Percentiles rank a stretch among this genome's conserved stretches.
These are phyloP conservation scores for Thuidium tamariscinum DNA, from an alignment of 225 moss, liverwort and hornwort genomes.

Conservation along the genomic window DNA sequence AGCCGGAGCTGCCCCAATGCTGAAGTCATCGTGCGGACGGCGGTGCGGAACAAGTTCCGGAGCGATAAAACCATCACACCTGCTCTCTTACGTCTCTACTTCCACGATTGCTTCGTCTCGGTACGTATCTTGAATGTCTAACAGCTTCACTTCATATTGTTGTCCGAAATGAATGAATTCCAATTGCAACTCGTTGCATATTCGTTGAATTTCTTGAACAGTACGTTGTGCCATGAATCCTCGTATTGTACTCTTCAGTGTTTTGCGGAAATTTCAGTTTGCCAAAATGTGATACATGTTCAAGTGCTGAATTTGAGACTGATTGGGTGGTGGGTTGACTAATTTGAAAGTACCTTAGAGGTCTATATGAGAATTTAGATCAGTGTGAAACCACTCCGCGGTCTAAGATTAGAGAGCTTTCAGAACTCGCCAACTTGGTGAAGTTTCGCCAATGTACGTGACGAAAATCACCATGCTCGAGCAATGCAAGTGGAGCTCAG, in stretches of 20 bases:
- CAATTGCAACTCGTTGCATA: neutral
- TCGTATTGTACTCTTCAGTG: neutral
- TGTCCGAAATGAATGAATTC: neutral
- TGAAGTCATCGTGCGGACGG: neutral
- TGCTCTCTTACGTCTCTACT: constrained; percentile 12
- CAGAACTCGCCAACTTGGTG: neutral
- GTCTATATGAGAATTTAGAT: neutral
- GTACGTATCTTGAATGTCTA: neutral
- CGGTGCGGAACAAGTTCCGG: neutral
- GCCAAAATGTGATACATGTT: neutral
- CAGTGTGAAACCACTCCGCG: neutral
- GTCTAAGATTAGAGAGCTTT: neutral
- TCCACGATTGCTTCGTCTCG: constrained; percentile 21
- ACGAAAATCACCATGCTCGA: neutral
- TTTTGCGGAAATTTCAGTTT: neutral
- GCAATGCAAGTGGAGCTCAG: neutral
- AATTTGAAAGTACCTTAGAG: neutral
- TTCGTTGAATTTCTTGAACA: no score
- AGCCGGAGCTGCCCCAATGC: neutral
- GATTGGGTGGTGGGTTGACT: neutral
- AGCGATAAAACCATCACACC: constrained; percentile 9
- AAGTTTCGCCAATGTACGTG: neutral
- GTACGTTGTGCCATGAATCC: no score
- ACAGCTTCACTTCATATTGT: no score
- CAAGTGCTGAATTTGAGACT: neutral